Conservation (phyloP, 2,329 filamentous ascomycete species). For the Nigrospora oryzae region DNA sequence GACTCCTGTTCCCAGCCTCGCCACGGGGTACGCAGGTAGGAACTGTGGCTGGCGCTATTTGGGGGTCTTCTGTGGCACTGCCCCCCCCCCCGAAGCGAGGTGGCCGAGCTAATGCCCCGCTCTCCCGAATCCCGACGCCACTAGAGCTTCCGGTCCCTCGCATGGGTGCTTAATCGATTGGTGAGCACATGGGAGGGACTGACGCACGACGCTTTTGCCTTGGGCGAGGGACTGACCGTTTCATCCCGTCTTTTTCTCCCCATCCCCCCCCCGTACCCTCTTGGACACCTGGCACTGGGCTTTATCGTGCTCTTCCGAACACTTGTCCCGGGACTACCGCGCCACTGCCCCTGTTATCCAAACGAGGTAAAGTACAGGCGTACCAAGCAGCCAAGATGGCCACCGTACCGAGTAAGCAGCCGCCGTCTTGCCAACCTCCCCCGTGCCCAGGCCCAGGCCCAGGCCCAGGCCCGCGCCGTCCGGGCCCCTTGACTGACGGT, state of each 20-base stretch:
- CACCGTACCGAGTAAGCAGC: conserved; percentile 17
- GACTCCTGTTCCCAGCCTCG: too few relatives aligned
- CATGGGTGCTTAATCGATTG: too few relatives aligned
- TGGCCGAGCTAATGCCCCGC: too few relatives aligned
- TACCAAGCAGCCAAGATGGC: conserved; percentile 11
- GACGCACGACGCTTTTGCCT: neutral
- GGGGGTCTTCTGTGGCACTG: too few relatives aligned
- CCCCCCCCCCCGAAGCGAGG: too few relatives aligned
- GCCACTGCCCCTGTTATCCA: too few relatives aligned
- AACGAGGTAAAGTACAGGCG: neutral
- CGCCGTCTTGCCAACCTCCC: neutral
- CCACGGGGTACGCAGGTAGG: too few relatives aligned
- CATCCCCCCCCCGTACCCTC: neutral
- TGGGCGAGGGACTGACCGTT: neutral
- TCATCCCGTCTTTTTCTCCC: neutral
- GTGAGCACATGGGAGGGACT: neutral
- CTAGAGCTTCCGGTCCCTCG: too few relatives aligned
- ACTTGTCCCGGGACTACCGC: too few relatives aligned
- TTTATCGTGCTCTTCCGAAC: neutral
- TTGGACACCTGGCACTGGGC: neutral
- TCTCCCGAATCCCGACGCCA: too few relatives aligned
- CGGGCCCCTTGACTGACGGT: conserved; percentile 10
- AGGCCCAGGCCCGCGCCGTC: neutral
- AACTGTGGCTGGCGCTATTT: too few relatives aligned
- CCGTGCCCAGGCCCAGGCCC: too few relatives aligned